phyloP scores from a whole-genome alignment of 352 stramenopile genomes.

The Sclerospora graminicola region DNA sequence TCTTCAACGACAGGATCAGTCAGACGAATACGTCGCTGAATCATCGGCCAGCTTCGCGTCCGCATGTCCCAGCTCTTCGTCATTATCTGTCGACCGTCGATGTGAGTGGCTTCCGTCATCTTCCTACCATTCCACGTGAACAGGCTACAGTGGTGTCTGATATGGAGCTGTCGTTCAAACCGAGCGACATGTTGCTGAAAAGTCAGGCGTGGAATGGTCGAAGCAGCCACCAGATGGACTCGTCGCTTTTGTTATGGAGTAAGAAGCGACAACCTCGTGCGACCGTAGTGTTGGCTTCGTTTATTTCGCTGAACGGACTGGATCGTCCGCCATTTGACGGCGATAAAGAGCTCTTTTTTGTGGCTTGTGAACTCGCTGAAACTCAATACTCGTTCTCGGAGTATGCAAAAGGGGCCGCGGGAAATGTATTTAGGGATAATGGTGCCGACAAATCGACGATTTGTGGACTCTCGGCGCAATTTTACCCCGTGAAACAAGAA shows the following conservation, averaged over 20 bases:
- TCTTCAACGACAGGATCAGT: slow-evolving; percentile 45
- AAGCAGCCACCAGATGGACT: slow-evolving; percentile 61
- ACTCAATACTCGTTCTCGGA: slow-evolving; percentile 61
- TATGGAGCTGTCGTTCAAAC: slow-evolving; percentile 16
- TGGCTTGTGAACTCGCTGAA: slow-evolving; percentile 57
- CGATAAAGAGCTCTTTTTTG: slow-evolving; percentile 75
- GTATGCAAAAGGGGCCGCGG: slow-evolving; percentile 44
- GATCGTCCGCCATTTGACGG: slow-evolving; percentile 37
- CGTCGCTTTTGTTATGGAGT: slow-evolving; percentile 64
- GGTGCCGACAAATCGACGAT: slow-evolving; percentile 26
- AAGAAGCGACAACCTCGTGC: slow-evolving; percentile 56
- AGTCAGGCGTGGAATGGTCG: slow-evolving; percentile 62
- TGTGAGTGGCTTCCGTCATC: slow-evolving; percentile 24
- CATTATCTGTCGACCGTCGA: slow-evolving; percentile 49
- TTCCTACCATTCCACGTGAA: slow-evolving; percentile 24
- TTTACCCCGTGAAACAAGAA: slow-evolving; percentile 28
- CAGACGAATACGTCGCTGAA: slow-evolving; percentile 32
- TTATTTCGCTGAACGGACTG: slow-evolving; percentile 34
- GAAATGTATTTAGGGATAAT: slow-evolving; percentile 25
- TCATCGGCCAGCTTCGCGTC: slow-evolving; percentile 16
- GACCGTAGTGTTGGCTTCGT: slow-evolving; percentile 51
- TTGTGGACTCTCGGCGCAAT: slow-evolving; percentile 51
- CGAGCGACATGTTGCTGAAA: slow-evolving; percentile 40
- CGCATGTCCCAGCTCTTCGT: slow-evolving; percentile 27
- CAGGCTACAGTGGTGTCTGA: slow-evolving; percentile 18